Conservation (phyloP, 805 yeast species). For the Hanseniaspora vineae region DNA sequence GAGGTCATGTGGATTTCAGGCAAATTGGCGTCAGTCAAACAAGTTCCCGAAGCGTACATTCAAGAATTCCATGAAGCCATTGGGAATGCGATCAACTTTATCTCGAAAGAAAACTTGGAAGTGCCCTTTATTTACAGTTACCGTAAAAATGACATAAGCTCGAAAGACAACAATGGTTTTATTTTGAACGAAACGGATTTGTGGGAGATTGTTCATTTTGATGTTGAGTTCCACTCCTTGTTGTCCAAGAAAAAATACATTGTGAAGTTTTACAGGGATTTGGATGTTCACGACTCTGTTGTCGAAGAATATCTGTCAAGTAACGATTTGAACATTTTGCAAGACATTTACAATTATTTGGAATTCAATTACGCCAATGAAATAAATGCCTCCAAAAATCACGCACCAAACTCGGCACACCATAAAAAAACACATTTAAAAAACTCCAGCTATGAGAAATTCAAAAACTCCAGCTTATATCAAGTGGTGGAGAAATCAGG, state of each 20-base stretch:
- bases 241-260: constrained; percentile 60
- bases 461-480: constrained; percentile 50
- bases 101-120: constrained; percentile 69
- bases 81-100: constrained; percentile 52
- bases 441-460: constrained; percentile 49
- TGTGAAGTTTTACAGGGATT: constrained; percentile 38
- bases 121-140: constrained; percentile 94
- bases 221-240: constrained; percentile 77
- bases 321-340: constrained; percentile 41
- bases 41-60: constrained; percentile 25
- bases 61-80: constrained; percentile 58
- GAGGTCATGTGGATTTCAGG: constrained; percentile 79
- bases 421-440: constrained; percentile 44
- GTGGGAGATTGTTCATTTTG: constrained; percentile 82
- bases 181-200: constrained; percentile 55
- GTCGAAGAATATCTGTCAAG: constrained; percentile 41
- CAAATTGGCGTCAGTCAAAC: constrained; percentile 45
- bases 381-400: constrained; percentile 20
- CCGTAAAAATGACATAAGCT: constrained; percentile 69
- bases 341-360: constrained; percentile 76
- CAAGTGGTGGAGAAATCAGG: constrained; percentile 61
- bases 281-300: constrained; percentile 46
- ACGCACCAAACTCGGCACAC: constrained; percentile 15
- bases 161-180: constrained; percentile 30
- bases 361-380: constrained; percentile 49